phyloP scores from a whole-genome alignment of 352 stramenopile genomes.

The Globisporangium cederbergense region DNA sequence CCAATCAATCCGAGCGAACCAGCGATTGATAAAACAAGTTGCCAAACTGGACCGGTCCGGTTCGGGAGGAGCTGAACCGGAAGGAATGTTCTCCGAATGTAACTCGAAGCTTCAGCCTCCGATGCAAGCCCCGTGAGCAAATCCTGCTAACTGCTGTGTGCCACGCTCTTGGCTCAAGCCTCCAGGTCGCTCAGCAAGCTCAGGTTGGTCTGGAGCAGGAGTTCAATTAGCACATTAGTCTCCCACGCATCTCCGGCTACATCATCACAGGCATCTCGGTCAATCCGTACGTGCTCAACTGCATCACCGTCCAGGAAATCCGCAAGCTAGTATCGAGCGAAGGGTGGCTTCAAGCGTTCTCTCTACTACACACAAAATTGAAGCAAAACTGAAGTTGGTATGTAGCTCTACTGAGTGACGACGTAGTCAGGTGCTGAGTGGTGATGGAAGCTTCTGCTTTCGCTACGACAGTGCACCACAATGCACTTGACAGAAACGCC shows the following conservation, averaged over 20 bases:
- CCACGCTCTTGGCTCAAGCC: constrained; percentile 30
- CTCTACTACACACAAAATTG: too few relatives aligned
- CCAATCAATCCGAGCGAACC: constrained; percentile 15
- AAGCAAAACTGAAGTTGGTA: too few relatives aligned
- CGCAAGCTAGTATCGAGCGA: too few relatives aligned
- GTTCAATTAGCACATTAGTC: constrained; percentile 37
- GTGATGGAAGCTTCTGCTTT: not conserved
- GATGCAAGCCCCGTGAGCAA: constrained; percentile 22
- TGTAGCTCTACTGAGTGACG: too few relatives aligned
- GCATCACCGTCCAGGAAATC: constrained; percentile 41
- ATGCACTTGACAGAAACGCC: not conserved
- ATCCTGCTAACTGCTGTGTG: constrained; percentile 19
- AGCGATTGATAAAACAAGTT: not conserved
- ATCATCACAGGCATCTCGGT: constrained; percentile 60
- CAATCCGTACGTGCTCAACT: constrained; percentile 60
- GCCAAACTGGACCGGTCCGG: constrained; percentile 7
- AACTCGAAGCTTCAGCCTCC: not conserved
- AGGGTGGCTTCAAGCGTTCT: too few relatives aligned
- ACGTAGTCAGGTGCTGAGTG: too few relatives aligned
- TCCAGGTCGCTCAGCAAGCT: constrained; percentile 34
- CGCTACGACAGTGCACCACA: not conserved
- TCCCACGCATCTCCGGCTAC: constrained; percentile 67
- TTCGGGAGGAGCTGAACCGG: not conserved
- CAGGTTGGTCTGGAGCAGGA: constrained; percentile 32
- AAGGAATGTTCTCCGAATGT: constrained; percentile 11